These are phyloP conservation scores for Trifolium fragiferum DNA, from an alignment of 306 rosid species.

Conservation along the genomic window DNA sequence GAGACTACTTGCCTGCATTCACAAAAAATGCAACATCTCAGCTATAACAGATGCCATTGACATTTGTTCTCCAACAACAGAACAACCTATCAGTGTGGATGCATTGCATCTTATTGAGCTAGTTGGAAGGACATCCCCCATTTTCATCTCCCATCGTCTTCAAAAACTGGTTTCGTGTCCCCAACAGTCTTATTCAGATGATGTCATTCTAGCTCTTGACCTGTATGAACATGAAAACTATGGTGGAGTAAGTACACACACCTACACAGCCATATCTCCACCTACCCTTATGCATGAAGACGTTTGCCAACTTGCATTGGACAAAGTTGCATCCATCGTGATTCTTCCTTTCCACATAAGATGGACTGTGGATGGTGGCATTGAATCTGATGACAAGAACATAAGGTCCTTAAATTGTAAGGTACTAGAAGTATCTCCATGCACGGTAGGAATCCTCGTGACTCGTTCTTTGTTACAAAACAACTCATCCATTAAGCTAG, in stretches of 20 bases:
- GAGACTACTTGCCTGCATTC: slow-evolving; percentile 48
- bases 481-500: slow-evolving; percentile 29
- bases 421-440: slow-evolving; percentile 56
- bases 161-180: slow-evolving; percentile 16
- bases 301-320: slow-evolving; percentile 59
- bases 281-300: slow-evolving; percentile 56
- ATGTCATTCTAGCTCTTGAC: slow-evolving; percentile 47
- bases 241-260: slow-evolving; percentile 36
- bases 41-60: slow-evolving; percentile 47
- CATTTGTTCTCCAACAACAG: slow-evolving; percentile 44
- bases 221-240: slow-evolving; percentile 41
- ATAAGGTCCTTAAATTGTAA: slow-evolving; percentile 47
- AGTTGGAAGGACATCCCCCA: slow-evolving; percentile 53
- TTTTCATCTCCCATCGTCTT: slow-evolving; percentile 51
- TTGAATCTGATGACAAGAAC: slow-evolving; percentile 55
- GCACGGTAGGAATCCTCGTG: slow-evolving; percentile 62
- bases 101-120: slow-evolving; percentile 59
- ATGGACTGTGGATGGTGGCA: slow-evolving; percentile 52
- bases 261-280: slow-evolving; percentile 58
- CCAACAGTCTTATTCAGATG: slow-evolving; percentile 48
- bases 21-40: slow-evolving; percentile 42
- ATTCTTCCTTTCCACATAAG: slow-evolving; percentile 60
- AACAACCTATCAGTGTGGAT: slow-evolving; percentile 42
- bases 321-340: slow-evolving; percentile 51
- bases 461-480: slow-evolving; percentile 31